phyloP scores from a whole-genome alignment of 805 yeast species.

The Starmerella apis region DNA sequence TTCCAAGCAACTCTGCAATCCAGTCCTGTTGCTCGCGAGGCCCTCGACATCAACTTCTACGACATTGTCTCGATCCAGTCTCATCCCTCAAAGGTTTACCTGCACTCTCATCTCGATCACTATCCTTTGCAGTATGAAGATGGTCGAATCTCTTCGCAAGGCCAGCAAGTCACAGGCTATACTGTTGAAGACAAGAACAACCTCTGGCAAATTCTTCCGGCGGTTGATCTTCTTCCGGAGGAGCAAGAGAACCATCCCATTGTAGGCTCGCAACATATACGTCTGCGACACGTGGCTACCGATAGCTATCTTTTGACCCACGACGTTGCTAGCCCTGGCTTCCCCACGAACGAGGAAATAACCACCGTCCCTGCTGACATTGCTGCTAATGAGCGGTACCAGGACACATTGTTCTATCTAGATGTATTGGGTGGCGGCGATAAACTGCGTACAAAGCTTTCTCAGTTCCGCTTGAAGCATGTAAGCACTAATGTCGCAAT shows the following conservation, averaged over 20 bases:
- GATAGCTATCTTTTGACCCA: constrained; percentile 78
- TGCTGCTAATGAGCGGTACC: constrained; percentile 66
- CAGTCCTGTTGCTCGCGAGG: constrained; percentile 53
- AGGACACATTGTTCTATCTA: constrained; percentile 59
- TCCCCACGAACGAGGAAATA: constrained; percentile 63
- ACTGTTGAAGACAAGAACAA: constrained; percentile 74
- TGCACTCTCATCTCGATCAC: constrained; percentile 78
- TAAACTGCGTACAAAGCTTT: constrained; percentile 51
- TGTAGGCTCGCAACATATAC: constrained; percentile 55
- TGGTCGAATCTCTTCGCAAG: constrained; percentile 88
- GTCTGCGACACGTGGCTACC: constrained; percentile 61
- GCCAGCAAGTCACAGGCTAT: constrained; percentile 91
- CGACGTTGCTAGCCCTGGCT: constrained; percentile 61
- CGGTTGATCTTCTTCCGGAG: constrained; percentile 33
- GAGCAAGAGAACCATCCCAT: constrained; percentile 26
- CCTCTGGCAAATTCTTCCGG: constrained; percentile 44
- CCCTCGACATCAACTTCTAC: constrained; percentile 53
- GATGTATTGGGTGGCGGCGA: constrained; percentile 27
- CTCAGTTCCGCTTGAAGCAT: constrained; percentile 68
- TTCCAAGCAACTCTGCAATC: constrained; percentile 79
- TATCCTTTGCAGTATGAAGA: constrained; percentile 92
- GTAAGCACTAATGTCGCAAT: constrained; percentile 67
- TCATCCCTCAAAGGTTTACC: constrained; percentile 48
- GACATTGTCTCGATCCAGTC: constrained; percentile 56
- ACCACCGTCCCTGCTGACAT: constrained; percentile 71